These are phyloP conservation scores for Elsinoe australis DNA, from an alignment of 2,329 filamentous ascomycete genomes.

Conservation along the genomic window DNA sequence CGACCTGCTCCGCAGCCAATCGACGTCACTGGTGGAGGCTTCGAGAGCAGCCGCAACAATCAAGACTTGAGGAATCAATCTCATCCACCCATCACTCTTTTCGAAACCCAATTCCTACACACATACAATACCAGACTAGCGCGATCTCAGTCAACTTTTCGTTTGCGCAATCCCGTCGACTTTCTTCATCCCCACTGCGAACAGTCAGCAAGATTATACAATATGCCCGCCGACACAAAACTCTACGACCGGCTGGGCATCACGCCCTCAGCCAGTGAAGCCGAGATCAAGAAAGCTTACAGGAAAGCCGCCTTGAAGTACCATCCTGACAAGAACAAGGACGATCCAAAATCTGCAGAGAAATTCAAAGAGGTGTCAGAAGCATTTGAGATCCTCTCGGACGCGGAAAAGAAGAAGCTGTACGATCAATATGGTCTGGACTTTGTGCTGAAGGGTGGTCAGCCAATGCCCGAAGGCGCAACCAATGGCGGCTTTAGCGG, in stretches of 20 bases:
- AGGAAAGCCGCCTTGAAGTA: slow-evolving; percentile 73
- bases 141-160: background rate
- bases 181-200: background rate
- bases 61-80: background rate
- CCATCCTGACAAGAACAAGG: slow-evolving; percentile 97
- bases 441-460: slow-evolving; percentile 75
- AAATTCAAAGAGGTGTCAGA: slow-evolving; percentile 98
- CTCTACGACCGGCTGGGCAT: slow-evolving; percentile 82
- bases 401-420: slow-evolving; percentile 90
- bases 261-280: slow-evolving; percentile 72
- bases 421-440: slow-evolving; percentile 95
- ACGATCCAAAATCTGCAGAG: slow-evolving; percentile 74
- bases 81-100: background rate
- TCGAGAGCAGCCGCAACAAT: slow-evolving; percentile 9
- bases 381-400: slow-evolving; percentile 95
- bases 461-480: slow-evolving; percentile 53
- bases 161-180: background rate
- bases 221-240: slow-evolving; percentile 90
- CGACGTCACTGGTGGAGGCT: slow-evolving; percentile 16
- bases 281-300: slow-evolving; percentile 97
- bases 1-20: background rate
- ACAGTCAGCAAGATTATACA: slow-evolving; percentile 28
- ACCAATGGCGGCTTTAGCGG: slow-evolving; percentile 38
- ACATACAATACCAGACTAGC: background rate
- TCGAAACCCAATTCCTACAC: slow-evolving; percentile 3